Evolutionary conservation across 345 rosid species (phyloP).

Genomic region (Lumnitzera racemosa): DNA sequence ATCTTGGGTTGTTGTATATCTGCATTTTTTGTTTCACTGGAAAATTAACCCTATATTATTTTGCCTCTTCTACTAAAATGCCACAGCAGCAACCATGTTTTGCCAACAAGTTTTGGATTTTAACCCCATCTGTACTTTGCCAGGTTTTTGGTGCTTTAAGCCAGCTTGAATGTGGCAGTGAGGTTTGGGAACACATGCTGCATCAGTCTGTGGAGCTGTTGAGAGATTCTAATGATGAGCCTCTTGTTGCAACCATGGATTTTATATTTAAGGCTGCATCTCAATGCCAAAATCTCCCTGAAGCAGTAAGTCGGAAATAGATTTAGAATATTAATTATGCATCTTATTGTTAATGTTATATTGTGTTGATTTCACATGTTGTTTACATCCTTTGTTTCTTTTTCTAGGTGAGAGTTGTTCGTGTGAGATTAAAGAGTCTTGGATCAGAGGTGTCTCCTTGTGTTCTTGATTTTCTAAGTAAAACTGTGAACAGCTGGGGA

Average conservation of each 20-base stretch:
- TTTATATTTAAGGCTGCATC: conserved; percentile 86
- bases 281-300: conserved; percentile 80
- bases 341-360: conserved; percentile 5
- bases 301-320: conserved; percentile 57
- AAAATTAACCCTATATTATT: background rate
- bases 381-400: conserved; percentile 6
- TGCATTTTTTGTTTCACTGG: background rate
- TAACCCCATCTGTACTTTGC: conserved; percentile 12
- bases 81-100: background rate
- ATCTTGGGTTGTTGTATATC: background rate
- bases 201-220: conserved; percentile 67
- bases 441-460: conserved; percentile 74
- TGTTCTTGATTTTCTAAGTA: conserved; percentile 79
- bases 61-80: background rate
- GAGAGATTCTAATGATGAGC: conserved; percentile 64
- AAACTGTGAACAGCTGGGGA: conserved; percentile 81
- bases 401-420: conserved; percentile 76
- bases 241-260: conserved; percentile 72
- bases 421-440: conserved; percentile 68
- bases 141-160: conserved; percentile 86
- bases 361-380: conserved; percentile 1
- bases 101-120: background rate
- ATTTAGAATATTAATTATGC: conserved; percentile 6
- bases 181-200: conserved; percentile 76
- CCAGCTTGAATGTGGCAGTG: conserved; percentile 81